These are phyloP conservation scores for Pholiota molesta DNA, from an alignment of 768 basidiomycete species.

Conservation along the genomic window DNA sequence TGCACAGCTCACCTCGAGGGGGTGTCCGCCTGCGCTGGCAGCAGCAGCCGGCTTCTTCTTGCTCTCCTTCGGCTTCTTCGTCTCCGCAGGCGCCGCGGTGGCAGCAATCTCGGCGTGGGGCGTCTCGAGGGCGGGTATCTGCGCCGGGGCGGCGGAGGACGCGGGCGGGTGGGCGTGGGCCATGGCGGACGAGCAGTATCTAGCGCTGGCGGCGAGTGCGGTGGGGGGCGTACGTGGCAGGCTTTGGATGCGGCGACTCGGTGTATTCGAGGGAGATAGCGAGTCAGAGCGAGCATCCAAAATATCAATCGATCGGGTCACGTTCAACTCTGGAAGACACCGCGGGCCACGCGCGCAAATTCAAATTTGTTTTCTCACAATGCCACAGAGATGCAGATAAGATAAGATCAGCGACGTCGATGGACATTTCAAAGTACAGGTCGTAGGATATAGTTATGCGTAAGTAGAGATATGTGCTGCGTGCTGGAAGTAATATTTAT, in stretches of 20 bases:
- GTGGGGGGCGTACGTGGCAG: constrained; percentile 33
- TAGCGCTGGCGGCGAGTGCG: neutral
- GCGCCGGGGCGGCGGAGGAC: constrained; percentile 56
- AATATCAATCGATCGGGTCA: constrained; percentile 39
- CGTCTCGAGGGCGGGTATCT: constrained; percentile 48
- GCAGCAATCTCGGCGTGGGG: constrained; percentile 34
- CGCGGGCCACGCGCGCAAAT: neutral
- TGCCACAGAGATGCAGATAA: neutral
- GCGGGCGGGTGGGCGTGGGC: constrained; percentile 48
- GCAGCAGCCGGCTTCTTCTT: constrained; percentile 47
- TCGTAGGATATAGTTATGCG: no score
- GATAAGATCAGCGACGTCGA: neutral
- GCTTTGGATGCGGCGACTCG: constrained; percentile 26
- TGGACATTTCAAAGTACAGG: no score
- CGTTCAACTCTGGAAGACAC: constrained; percentile 24
- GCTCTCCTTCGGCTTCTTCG: constrained; percentile 36
- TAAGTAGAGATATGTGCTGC: no score
- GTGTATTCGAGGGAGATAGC: constrained; percentile 35
- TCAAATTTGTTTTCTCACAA: neutral
- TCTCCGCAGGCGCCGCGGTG: constrained; percentile 17
- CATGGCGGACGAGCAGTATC: constrained; percentile 16
- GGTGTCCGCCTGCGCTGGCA: constrained; percentile 46
- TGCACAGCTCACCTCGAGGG: constrained; percentile 58
- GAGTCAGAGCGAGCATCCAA: constrained; percentile 42
- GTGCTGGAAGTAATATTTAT: no score